Base-by-base conservation (phyloP, 345 rosid species). In the Eucalyptus tenuipes region DNA sequence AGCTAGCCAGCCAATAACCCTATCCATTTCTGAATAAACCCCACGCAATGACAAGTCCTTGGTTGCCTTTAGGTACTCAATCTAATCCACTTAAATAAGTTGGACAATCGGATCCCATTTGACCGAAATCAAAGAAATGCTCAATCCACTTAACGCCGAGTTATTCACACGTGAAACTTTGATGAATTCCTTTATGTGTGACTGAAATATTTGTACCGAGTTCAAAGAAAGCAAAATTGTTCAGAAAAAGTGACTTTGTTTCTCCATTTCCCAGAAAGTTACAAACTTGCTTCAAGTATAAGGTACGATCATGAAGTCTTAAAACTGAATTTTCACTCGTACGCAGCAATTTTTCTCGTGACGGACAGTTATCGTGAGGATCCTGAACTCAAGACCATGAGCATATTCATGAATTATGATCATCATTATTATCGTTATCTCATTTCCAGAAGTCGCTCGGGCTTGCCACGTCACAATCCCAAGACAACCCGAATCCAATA, bases 131-230 rank as follows among this genome's bases (percentile, higher is more conserved):
- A 2, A 61, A 29, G 16, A 29, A 61, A 13, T 61, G 71, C 10
- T 13, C 15, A 9, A 66, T 31, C 40, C 20, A 31, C 40, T 31
- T 8, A 8, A 66, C 5, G 0, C 8, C 3, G 3, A 16, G 40
- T 0, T 66, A 66, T n/a, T 15, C 0, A 4, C 11, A 31, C 9
- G 1, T 0, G 0, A 64, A 64, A n/a, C 2, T 64, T 7, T 2
- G 20, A n/a, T n/a, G 20, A n/a, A 1, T 64, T 33, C 13, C 4
- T 8, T 31, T 4, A 18, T 2, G 7, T 8, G 10, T 1, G 80
- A 68, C 13, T 0, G 1, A 33, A 33, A 17, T 33, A 33, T 1
- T 68, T 31, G 1, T 68, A 17, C 1, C 4, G 7, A 0, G 0
- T 5, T 33, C 7, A 0, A 68, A 33, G 42, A 33, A 33, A 31